Conservation (phyloP, 1,139 yeast genomes). For the Pichia sp. region DNA sequence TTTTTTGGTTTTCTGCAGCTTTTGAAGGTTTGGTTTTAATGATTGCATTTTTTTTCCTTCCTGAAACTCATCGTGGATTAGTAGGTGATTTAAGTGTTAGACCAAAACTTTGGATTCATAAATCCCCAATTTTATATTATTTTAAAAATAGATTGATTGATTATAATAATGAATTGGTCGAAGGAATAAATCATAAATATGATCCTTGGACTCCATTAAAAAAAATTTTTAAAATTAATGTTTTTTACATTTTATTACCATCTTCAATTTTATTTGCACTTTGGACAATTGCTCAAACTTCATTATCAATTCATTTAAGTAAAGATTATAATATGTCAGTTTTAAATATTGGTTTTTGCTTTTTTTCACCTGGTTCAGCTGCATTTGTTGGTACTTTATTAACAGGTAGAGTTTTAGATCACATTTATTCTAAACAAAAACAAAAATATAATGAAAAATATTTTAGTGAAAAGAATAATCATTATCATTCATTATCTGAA, state of each 20-base stretch:
- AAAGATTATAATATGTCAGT: slow-evolving; percentile 44
- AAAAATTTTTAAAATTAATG: slow-evolving; percentile 35
- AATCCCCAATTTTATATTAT: slow-evolving; percentile 36
- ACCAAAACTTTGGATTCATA: slow-evolving; percentile 38
- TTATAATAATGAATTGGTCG: slow-evolving; percentile 18
- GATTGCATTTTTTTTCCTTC: slow-evolving; percentile 40
- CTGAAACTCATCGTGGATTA: slow-evolving; percentile 64
- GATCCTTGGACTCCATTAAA: slow-evolving; percentile 42
- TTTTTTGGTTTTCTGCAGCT: slow-evolving; percentile 68
- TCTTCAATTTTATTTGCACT: slow-evolving; percentile 56
- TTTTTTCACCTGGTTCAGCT: slow-evolving; percentile 55
- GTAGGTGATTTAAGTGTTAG: slow-evolving; percentile 61
- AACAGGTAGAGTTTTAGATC: slow-evolving; percentile 44
- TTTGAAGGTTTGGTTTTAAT: slow-evolving; percentile 42
- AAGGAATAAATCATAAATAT: slow-evolving; percentile 21
- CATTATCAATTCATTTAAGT: slow-evolving; percentile 50
- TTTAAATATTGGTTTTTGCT: slow-evolving; percentile 57
- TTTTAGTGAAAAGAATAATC: not conserved
- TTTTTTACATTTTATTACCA: slow-evolving; percentile 35
- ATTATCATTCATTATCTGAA: slow-evolving; percentile 9
- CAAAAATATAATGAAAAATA: slow-evolving; percentile 25
- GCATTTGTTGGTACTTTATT: slow-evolving; percentile 44
- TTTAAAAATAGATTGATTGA: slow-evolving; percentile 23
- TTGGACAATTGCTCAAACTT: slow-evolving; percentile 67
- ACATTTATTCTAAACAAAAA: slow-evolving; percentile 33